Evolutionary conservation across 2,329 filamentous ascomycete genomes (phyloP).

Genomic region (Fusarium pseudoanthophilum): DNA sequence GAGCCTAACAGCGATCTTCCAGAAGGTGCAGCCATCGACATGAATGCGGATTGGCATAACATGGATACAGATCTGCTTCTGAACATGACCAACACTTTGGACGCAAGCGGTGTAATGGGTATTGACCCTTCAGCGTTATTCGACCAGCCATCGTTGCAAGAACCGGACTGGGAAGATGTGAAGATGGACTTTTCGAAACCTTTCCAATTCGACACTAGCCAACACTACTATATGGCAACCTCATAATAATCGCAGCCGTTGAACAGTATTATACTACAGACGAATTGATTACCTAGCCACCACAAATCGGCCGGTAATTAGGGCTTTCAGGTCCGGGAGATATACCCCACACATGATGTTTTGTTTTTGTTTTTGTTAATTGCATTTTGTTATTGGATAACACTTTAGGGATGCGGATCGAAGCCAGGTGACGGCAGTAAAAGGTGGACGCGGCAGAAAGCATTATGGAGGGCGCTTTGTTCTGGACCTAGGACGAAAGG

Average conservation of each 20-base stretch:
- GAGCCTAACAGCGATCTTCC: conserved; percentile 72
- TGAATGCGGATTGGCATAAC: conserved; percentile 62
- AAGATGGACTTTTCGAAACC: conserved; percentile 62
- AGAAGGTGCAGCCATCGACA: conserved; percentile 64
- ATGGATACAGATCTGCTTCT: conserved; percentile 57
- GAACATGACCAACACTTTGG: conserved; percentile 53
- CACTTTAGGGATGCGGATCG: conserved; percentile 1
- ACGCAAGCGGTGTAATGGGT: conserved; percentile 23
- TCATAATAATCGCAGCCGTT: conserved; percentile 22
- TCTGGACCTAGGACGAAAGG: conserved; percentile 8
- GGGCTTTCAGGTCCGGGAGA: conserved; percentile 40
- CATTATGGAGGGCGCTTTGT: conserved; percentile 22
- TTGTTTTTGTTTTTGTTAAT: conserved; percentile 27
- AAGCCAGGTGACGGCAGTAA: conserved; percentile 13
- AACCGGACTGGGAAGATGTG: conserved; percentile 62
- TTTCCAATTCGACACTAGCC: conserved; percentile 61
- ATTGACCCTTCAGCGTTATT: conserved; percentile 47
- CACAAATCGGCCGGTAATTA: conserved; percentile 26
- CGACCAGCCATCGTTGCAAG: conserved; percentile 34
- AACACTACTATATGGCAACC: conserved; percentile 50
- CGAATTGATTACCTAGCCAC: background rate
- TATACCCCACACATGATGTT: conserved; percentile 45
- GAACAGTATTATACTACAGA: conserved; percentile 8
- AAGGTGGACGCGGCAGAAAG: conserved; percentile 24
- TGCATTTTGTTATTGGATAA: conserved; percentile 30